A percentile compares a stretch with the other conserved stretches of the same genome.
phyloP scores from a whole-genome alignment of 257 asterid genomes.

The Perilla frutescens region DNA sequence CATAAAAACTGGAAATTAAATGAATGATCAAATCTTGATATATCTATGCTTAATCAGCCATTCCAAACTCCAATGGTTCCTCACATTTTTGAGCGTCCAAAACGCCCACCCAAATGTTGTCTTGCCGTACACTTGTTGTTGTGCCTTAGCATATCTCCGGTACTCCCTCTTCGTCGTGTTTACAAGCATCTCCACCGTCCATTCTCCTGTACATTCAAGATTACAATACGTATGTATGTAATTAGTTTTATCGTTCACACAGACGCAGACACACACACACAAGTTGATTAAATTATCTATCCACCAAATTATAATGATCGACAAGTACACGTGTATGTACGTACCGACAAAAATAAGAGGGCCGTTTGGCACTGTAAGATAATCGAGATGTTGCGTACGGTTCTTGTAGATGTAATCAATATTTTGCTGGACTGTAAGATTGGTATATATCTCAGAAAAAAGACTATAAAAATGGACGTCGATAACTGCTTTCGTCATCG shows the following conservation, averaged over 20 bases:
- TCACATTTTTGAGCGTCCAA: slow-evolving; percentile 59
- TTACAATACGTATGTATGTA: too few relatives aligned
- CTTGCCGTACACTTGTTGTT: slow-evolving; percentile 55
- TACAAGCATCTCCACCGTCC: slow-evolving; percentile 65
- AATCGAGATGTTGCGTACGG: slow-evolving; percentile 42
- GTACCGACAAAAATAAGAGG: slow-evolving; percentile 70
- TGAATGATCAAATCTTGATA: slow-evolving; percentile 40
- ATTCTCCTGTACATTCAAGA: slow-evolving; percentile 55
- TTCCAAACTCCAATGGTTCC: slow-evolving; percentile 55
- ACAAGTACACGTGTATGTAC: background rate
- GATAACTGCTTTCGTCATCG: slow-evolving; percentile 47
- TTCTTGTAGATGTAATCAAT: slow-evolving; percentile 47
- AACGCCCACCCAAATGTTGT: slow-evolving; percentile 78
- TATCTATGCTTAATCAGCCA: slow-evolving; percentile 75
- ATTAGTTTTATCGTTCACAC: too few relatives aligned
- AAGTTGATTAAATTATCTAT: too few relatives aligned
- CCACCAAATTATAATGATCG: too few relatives aligned
- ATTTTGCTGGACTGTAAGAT: slow-evolving; percentile 48
- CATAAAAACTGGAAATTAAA: too few relatives aligned
- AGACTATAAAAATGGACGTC: slow-evolving; percentile 70
- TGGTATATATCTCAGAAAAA: slow-evolving; percentile 30
- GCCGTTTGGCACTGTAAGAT: slow-evolving; percentile 53
- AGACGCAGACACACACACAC: too few relatives aligned
- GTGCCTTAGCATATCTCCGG: slow-evolving; percentile 51
- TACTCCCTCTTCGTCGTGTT: slow-evolving; percentile 52